Base-by-base conservation (phyloP, 1,139 yeast genomes). In the Wickerhamomyces sp. region DNA sequence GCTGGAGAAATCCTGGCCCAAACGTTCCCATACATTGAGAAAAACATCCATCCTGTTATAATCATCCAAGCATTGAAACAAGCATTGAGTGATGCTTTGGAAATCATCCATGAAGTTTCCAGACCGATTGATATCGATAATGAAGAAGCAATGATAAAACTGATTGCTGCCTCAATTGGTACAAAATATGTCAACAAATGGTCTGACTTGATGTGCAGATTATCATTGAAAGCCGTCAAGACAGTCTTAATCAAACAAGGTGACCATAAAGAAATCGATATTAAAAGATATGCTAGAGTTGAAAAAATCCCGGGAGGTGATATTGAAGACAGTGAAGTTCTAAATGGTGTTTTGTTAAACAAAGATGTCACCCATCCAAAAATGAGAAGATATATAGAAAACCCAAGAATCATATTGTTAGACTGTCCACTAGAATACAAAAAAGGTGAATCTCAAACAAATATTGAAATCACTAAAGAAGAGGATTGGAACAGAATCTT, bases 251-350 rank as follows among this genome's bases (percentile, higher is more conserved):
- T 81, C 31, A 77, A 81, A 49, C 71, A 78, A 38, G 87, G 85
- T 31, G 70, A 67, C 32, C 76, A 77, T 59, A 82, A 81, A 60
- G 97, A 92, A 62, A 86, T 92, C 52, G 98, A 92, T 61, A 80
- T 81, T 59, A 94, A 94, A 72, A 76, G 97, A 64, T 92, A 89
- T 60, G 95, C 84, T 26, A 78, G 97, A 53, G 78, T 94, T 46
- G 98, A 94, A 64, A 92, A 92, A 68, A 83, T 94, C 46, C 96
- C 98, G 30, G 98, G 98, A 58, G 97, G 97, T 37, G 97, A 92
- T 59, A 89, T 92, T 48, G 82, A 86, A 52, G 96, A 90, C 54
- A 81, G 90, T 38, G 74, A 73, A 47, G 96, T 92, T 16, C 71
- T 92, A 58, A 94, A 87, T 58, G 99, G 99, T 47, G 86, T 92